Evolutionary conservation across 768 basidiomycete species (phyloP).

Genomic region (Amanita fuliginea): DNA sequence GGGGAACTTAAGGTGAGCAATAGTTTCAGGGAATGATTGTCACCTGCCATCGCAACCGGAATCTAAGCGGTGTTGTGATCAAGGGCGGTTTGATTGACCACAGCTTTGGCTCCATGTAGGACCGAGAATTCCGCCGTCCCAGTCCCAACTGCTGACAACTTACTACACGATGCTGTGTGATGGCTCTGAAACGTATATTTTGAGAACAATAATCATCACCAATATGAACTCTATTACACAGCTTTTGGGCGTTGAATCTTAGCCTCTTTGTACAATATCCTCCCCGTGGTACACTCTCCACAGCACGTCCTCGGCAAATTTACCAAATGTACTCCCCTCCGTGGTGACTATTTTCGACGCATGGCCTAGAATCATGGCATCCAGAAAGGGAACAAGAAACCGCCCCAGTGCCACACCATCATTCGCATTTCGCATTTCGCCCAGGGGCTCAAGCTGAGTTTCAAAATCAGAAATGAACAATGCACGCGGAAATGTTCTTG

Average conservation of each 20-base stretch:
- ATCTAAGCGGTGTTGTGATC: conserved; percentile 3
- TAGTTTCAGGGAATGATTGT: conserved; percentile 4
- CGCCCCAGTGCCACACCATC: conserved; percentile 36
- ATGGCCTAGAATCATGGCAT: conserved; percentile 56
- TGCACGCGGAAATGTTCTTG: conserved; percentile 50
- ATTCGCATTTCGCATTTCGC: conserved; percentile 26
- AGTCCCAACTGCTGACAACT: too few species aligned
- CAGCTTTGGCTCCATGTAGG: background rate
- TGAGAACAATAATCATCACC: background rate
- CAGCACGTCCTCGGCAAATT: conserved; percentile 55
- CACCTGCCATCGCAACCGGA: conserved; percentile 4
- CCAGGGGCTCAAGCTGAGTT: conserved; percentile 18
- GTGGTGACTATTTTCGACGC: conserved; percentile 56
- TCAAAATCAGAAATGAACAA: conserved; percentile 47
- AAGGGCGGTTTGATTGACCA: conserved; percentile 5
- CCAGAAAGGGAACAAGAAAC: conserved; percentile 48
- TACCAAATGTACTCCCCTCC: conserved; percentile 65
- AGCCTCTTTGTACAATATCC: conserved; percentile 40
- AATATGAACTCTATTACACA: conserved; percentile 6
- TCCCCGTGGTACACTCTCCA: conserved; percentile 49
- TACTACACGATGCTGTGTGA: too few species aligned
- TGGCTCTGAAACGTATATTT: background rate
- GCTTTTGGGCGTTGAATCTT: background rate
- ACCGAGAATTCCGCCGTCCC: background rate
- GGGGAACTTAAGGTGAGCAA: conserved; percentile 1